Base-by-base conservation (phyloP, 768 basidiomycete species). In the Boletus edulis region DNA sequence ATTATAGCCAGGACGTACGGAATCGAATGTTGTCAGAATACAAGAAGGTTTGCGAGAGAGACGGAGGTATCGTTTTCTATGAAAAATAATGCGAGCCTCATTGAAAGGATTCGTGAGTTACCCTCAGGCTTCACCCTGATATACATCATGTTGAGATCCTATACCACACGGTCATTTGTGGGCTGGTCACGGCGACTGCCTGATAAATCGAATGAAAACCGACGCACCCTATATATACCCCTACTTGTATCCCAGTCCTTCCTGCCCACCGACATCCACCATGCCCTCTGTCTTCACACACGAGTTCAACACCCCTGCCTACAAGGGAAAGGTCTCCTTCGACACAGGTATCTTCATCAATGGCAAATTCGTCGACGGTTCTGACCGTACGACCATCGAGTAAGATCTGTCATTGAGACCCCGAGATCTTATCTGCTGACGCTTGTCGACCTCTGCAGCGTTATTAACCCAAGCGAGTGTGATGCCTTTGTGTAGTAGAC, bases 281-380 rank as follows among this genome's bases (percentile, higher is more conserved):
- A 81, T 80, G 80, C 71, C 79, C 9, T 47, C 67, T 39, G 68
- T 69, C 20, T 82, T 78, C 71, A 62, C 66, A 11, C 71, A 86
- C 72, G 68, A 75, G n/a, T 86, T 86, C 60, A 68, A 85, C 45
- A 80, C 78, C 9, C 73, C 73, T 40, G 58, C 72, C 56, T 87
- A 71, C 81, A 86, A 82, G 69, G 85, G 83, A n/a, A 73, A 75
- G 46, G 74, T 77, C 18, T 74, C 74, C 7, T 73, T 89, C 57
- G 73, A 75, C 61, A 87, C 87, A 4, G 87, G 89, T 31, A 63
- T 91, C 52, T 91, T 84, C 75, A 89, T 93, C 66, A 76, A 81
- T 63, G 84, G 84, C 58, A 66, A 89, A 68, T 92, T 81, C 63
- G 72, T 81, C 14, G 81, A 84, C 35, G 82, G 84, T 18, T 75